Conservation (phyloP, 2,329 filamentous ascomycete genomes). For the Pseudophaeomoniella oleicola region DNA sequence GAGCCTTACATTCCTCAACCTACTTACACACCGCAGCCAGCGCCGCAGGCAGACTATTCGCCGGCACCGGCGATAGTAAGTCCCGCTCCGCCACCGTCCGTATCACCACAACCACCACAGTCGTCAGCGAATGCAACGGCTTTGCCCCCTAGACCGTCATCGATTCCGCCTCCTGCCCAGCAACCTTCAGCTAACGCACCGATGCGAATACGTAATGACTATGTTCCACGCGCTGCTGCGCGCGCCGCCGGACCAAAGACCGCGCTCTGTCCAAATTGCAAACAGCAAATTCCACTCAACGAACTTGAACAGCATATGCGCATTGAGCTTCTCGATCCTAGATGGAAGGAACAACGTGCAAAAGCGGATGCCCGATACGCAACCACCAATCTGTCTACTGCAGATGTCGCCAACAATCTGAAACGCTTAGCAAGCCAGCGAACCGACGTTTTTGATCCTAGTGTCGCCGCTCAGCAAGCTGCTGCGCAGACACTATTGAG, state of each 20-base stretch:
- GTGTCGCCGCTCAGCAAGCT: slow-evolving; percentile 12
- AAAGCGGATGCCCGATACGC: slow-evolving; percentile 74
- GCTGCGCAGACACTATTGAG: slow-evolving; percentile 39
- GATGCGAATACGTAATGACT: slow-evolving; percentile 88
- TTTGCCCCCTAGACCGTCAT: slow-evolving; percentile 9
- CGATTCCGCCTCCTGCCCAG: slow-evolving; percentile 19
- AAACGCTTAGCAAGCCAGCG: slow-evolving; percentile 88
- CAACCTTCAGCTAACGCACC: slow-evolving; percentile 28
- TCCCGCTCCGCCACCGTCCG: slow-evolving; percentile 15
- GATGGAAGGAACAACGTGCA: slow-evolving; percentile 90
- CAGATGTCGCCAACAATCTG: slow-evolving; percentile 82
- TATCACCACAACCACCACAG: slow-evolving; percentile 14
- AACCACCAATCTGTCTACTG: slow-evolving; percentile 72
- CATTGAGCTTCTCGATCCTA: slow-evolving; percentile 84
- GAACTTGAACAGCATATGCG: slow-evolving; percentile 89
- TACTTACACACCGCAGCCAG: slow-evolving; percentile 17
- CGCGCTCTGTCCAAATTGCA: slow-evolving; percentile 79
- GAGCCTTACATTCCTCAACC: slow-evolving; percentile 15
- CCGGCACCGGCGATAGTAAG: slow-evolving; percentile 17
- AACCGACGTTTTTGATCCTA: slow-evolving; percentile 66
- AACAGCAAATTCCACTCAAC: slow-evolving; percentile 71
- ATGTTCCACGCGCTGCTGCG: slow-evolving; percentile 69
- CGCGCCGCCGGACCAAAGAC: slow-evolving; percentile 50
- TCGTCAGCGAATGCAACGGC: slow-evolving; percentile 14
- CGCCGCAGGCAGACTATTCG: slow-evolving; percentile 14